These are phyloP conservation scores for Candida gorgasii DNA, from an alignment of 805 yeast species.

Conservation along the genomic window DNA sequence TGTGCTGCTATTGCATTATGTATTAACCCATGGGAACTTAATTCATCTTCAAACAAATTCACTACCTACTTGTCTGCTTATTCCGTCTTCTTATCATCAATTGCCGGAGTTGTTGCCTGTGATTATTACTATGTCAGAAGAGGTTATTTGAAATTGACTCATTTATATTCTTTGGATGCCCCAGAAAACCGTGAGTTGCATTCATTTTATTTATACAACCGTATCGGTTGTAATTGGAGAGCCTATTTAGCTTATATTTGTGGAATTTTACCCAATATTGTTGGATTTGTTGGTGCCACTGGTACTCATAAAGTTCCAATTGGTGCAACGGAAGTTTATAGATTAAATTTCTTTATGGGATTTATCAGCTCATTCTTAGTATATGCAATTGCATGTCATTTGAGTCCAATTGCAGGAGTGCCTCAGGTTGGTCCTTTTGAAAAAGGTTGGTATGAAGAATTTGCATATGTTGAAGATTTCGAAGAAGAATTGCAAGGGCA, in stretches of 20 bases:
- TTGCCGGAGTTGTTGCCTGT: conserved; percentile 44
- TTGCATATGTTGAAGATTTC: conserved; percentile 65
- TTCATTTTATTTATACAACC: conserved; percentile 59
- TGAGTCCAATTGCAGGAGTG: conserved; percentile 52
- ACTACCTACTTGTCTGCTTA: conserved; percentile 46
- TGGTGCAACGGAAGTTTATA: conserved; percentile 75
- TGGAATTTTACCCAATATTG: conserved; percentile 81
- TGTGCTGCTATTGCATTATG: conserved; percentile 42
- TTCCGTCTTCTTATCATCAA: conserved; percentile 44
- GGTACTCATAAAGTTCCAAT: conserved; percentile 68
- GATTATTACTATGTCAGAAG: conserved; percentile 62
- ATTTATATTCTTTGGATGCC: conserved; percentile 54
- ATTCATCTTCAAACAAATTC: conserved; percentile 38
- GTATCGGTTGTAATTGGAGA: conserved; percentile 76
- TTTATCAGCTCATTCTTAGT: conserved; percentile 57
- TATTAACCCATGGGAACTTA: conserved; percentile 46
- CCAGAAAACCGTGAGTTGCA: conserved; percentile 29
- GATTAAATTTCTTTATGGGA: conserved; percentile 77
- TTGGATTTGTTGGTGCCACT: conserved; percentile 85
- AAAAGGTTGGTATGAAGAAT: conserved; percentile 63
- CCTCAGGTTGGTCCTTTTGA: conserved; percentile 42
- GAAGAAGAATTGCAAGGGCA: conserved; percentile 42
- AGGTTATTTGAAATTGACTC: conserved; percentile 64
- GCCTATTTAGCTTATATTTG: conserved; percentile 77
- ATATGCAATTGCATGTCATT: conserved; percentile 52